Evolutionary conservation across 192 early-diverging fungal genomes (phyloP).

Genomic region (Chytriomyces confervae): DNA sequence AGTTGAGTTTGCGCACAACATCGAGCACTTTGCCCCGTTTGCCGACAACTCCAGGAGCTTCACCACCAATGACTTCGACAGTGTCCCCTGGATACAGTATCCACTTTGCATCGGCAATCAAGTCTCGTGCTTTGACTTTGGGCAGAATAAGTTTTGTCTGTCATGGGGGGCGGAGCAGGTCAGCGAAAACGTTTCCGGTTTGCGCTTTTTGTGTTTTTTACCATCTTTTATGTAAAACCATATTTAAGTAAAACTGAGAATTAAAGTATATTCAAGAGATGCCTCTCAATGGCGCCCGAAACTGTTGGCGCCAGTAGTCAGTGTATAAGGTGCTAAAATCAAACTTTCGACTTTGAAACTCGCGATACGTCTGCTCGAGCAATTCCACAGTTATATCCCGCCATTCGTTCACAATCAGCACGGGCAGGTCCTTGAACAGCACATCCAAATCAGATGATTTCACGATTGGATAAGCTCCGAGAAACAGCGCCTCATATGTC

Average conservation of each 20-base stretch:
- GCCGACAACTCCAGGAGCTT: conserved; percentile 46
- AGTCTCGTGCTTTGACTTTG: conserved; percentile 22
- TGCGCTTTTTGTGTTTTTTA: too few relatives aligned
- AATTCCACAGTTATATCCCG: conserved; percentile 4
- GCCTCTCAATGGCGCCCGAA: too few relatives aligned
- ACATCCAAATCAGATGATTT: conserved; percentile 2
- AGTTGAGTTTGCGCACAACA: conserved; percentile 66
- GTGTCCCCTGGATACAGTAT: conserved; percentile 24
- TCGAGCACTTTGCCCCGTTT: conserved; percentile 67
- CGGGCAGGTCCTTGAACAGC: conserved; percentile 8
- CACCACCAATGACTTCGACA: conserved; percentile 66
- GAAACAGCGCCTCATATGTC: conserved; percentile 20
- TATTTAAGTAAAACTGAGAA: too few relatives aligned
- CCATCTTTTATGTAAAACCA: too few relatives aligned
- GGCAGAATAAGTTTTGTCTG: conserved; percentile 24
- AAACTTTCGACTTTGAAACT: background rate
- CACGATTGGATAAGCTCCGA: conserved; percentile 6
- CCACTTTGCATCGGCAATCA: conserved; percentile 24
- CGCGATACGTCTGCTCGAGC: background rate
- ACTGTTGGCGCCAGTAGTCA: background rate
- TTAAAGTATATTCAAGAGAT: too few relatives aligned
- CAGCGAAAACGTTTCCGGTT: too few relatives aligned
- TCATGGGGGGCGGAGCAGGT: background rate
- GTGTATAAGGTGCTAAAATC: conserved; percentile 1
- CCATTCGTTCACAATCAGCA: conserved; percentile 14